Percentiles rank a stretch among this genome's conserved stretches.
phyloP scores from a whole-genome alignment of 192 early-diverging fungal species.

The Dissophora ornata region DNA sequence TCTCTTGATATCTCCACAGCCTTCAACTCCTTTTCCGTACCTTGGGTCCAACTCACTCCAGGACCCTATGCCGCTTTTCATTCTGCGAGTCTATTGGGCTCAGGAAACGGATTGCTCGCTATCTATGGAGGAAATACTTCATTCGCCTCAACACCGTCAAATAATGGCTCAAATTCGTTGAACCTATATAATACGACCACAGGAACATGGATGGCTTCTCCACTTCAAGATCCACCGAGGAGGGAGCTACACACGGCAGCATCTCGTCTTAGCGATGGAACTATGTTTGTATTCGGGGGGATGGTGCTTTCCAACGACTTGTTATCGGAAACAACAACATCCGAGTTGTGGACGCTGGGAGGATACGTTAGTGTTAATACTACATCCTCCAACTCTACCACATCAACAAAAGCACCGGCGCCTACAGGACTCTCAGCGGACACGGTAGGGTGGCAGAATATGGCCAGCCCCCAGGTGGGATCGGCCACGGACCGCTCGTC shows the following conservation, averaged over 20 bases:
- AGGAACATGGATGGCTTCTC: constrained; percentile 20
- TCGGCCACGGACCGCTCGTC: constrained; percentile 18
- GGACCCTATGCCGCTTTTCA: constrained; percentile 47
- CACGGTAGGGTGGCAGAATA: constrained; percentile 36
- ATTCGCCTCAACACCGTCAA: constrained; percentile 9
- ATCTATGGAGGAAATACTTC: constrained; percentile 49
- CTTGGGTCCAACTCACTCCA: constrained; percentile 42
- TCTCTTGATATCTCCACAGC: constrained; percentile 41
- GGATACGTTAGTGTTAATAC: constrained; percentile 16
- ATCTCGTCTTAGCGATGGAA: constrained; percentile 37
- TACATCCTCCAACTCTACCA: neutral
- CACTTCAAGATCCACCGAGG: constrained; percentile 39
- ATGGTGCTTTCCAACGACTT: constrained; percentile 26
- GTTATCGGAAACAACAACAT: constrained; percentile 13
- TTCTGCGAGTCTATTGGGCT: constrained; percentile 17
- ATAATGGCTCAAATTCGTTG: constrained; percentile 17
- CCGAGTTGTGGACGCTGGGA: constrained; percentile 39
- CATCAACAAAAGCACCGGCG: constrained; percentile 4
- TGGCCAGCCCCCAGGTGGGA: neutral
- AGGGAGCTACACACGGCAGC: constrained; percentile 26
- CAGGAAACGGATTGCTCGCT: constrained; percentile 27
- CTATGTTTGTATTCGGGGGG: constrained; percentile 40
- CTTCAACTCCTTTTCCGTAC: constrained; percentile 38
- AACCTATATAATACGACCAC: constrained; percentile 24
- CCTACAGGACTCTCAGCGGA: constrained; percentile 34